phyloP scores from a whole-genome alignment of 1,139 yeast species.

The Debaryomycetaceae sp. region DNA sequence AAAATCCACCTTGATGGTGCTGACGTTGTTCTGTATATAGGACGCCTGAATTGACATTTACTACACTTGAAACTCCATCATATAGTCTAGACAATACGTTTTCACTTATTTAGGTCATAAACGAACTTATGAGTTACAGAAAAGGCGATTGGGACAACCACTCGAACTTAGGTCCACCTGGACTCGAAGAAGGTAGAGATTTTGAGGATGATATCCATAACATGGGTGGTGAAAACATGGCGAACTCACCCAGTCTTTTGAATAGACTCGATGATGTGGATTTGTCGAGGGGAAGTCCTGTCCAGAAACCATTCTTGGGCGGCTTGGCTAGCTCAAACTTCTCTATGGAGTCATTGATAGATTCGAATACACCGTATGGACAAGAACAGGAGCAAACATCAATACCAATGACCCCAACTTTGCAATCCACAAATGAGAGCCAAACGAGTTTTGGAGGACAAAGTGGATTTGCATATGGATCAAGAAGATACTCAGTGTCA shows the following conservation, averaged over 20 bases:
- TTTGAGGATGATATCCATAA: background rate
- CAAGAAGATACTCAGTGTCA: slow-evolving; percentile 19
- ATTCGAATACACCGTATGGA: background rate
- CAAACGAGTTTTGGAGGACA: background rate
- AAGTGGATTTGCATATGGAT: background rate
- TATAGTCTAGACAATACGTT: background rate
- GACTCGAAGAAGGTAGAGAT: background rate
- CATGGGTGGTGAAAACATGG: background rate
- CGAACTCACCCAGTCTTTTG: background rate
- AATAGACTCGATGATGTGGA: background rate
- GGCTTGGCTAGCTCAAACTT: slow-evolving; percentile 40
- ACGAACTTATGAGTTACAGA: background rate
- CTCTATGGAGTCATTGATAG: slow-evolving; percentile 38
- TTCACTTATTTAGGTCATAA: too few species aligned
- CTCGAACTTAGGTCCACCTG: background rate
- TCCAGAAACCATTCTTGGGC: slow-evolving; percentile 9
- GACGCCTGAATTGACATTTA: background rate
- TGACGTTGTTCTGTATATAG: background rate
- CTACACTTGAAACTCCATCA: background rate
- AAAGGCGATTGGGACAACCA: background rate
- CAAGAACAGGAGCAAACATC: slow-evolving; percentile 3
- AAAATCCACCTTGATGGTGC: slow-evolving; percentile 50
- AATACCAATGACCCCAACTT: slow-evolving; percentile 5
- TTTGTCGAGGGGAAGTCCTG: background rate
- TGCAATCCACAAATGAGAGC: background rate